Base-by-base conservation (phyloP, 331 rosid genomes). In the Malus hybrid region DNA sequence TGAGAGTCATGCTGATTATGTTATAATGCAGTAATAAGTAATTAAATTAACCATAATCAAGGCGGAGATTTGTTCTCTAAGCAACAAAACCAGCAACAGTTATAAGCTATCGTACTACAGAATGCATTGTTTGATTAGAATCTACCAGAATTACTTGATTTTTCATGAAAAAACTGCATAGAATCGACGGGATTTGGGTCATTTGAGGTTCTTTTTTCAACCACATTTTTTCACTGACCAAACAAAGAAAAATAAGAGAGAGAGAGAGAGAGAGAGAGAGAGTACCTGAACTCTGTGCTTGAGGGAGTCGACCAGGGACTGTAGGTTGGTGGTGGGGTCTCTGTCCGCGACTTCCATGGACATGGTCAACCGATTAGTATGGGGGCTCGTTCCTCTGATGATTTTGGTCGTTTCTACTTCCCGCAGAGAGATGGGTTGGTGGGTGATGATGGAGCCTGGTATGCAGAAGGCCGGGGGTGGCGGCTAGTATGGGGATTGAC, bases 211-310 rank as follows among this genome's bases (percentile, higher is more conserved):
- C 36, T 62, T 26, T 4, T 28, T 10, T 2, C 7, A n/a, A 2
- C 10, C 18, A 10, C 32, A 7, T 30, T 56, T 70, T 15, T 14
- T 58, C 26, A 26, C 10, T 13, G 57, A 82, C 39, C 50, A 68
- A 68, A 42, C 7, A 60, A 55, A 55, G 12, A 15, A 4, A 52
- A 13, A 60, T 44, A 74, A 32, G 5, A 32, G 34, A 1, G 6
- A 33, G 36, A 33, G 34, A n/a, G 62, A 56, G 66, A 63, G 62
- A 18, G 55, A 67, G 28, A 68, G 72, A 50, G 77, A 79, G 53
- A 55, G 64, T 74, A 87, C 97, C 96, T 84, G 81, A 81, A 93
- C 85, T 79, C 97, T 84, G 79, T 42, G 72, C 42, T 62, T 85
- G 55, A 84, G 90, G 55, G 86, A 77, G 66, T 60, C 70, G 22